Evolutionary conservation across 805 yeast genomes (phyloP).

Genomic region (Clavispora fructus): DNA sequence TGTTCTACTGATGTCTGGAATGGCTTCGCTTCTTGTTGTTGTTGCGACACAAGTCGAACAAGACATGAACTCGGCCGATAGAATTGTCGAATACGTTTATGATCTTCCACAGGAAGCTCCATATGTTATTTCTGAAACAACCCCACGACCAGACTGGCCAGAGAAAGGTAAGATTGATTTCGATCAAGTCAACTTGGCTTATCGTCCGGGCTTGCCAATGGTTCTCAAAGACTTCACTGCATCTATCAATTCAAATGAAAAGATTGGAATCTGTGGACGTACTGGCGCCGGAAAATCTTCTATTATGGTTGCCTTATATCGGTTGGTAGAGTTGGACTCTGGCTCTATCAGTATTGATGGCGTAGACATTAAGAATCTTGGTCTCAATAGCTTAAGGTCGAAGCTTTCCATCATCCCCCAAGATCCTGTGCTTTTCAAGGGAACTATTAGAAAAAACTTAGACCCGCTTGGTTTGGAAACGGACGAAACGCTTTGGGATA

Average conservation of each 20-base stretch:
- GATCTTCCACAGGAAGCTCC: conserved; percentile 21
- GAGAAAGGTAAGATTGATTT: conserved; percentile 7
- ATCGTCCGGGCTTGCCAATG: conserved; percentile 14
- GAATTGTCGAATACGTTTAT: conserved; percentile 12
- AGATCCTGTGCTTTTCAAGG: conserved; percentile 17
- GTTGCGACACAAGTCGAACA: conserved; percentile 5
- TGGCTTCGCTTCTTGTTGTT: conserved; percentile 3
- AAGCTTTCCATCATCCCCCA: conserved; percentile 17
- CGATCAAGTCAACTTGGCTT: conserved; percentile 23
- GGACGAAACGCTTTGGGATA: conserved; percentile 14
- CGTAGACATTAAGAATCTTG: conserved; percentile 9
- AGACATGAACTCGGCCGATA: conserved; percentile 8
- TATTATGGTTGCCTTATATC: conserved; percentile 13
- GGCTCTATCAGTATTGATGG: conserved; percentile 16
- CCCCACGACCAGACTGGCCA: conserved; percentile 17
- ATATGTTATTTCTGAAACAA: conserved; percentile 20
- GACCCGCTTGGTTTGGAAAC: conserved; percentile 13
- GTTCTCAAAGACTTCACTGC: conserved; percentile 10
- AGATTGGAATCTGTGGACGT: conserved; percentile 18
- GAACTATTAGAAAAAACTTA: conserved; percentile 13
- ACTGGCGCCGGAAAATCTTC: conserved; percentile 21
- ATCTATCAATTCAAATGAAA: conserved; percentile 6
- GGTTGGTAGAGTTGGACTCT: conserved; percentile 9
- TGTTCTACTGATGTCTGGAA: conserved; percentile 4
- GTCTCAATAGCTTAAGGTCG: conserved; percentile 10